These are phyloP conservation scores for Penicillium canescens DNA, from an alignment of 495 filamentous ascomycete genomes.

Conservation along the genomic window DNA sequence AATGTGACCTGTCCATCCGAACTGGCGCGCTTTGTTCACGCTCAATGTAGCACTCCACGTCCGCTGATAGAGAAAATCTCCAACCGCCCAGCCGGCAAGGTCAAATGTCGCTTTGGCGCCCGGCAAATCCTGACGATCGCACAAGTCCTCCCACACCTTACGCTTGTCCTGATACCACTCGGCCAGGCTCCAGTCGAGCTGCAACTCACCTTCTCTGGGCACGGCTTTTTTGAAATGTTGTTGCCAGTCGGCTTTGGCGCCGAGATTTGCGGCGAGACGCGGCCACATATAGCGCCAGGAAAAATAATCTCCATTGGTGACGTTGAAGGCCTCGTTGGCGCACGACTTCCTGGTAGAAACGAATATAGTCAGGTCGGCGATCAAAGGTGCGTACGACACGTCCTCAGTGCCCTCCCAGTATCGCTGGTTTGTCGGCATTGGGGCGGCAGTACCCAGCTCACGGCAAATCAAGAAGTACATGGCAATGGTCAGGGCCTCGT, in stretches of 20 bases:
- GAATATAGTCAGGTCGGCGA: constrained; percentile 13
- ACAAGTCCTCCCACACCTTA: constrained; percentile 17
- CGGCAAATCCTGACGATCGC: not conserved
- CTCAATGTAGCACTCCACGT: not conserved
- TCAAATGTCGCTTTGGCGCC: not conserved
- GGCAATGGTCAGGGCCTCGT: constrained; percentile 11
- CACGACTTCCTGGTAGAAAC: constrained; percentile 5
- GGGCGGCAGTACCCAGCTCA: constrained; percentile 6
- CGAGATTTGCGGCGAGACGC: not conserved
- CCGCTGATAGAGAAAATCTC: not conserved
- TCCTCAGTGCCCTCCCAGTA: constrained; percentile 1
- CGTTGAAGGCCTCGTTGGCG: constrained; percentile 21
- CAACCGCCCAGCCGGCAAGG: not conserved
- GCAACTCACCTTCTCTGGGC: not conserved
- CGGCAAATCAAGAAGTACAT: constrained; percentile 20
- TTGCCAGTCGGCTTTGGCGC: not conserved
- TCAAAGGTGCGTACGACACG: constrained; percentile 4
- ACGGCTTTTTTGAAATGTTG: not conserved
- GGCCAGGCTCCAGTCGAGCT: constrained; percentile 3
- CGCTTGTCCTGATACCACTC: constrained; percentile 18
- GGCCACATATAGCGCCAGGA: not conserved
- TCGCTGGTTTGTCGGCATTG: not conserved
- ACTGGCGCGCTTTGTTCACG: constrained; percentile 7
- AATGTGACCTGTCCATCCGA: constrained; percentile 6
- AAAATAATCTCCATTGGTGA: constrained; percentile 13